Evolutionary conservation across 1,284 basidiomycete species (phyloP).

Genomic region (Ceratorhiza oryzae-sativae): DNA sequence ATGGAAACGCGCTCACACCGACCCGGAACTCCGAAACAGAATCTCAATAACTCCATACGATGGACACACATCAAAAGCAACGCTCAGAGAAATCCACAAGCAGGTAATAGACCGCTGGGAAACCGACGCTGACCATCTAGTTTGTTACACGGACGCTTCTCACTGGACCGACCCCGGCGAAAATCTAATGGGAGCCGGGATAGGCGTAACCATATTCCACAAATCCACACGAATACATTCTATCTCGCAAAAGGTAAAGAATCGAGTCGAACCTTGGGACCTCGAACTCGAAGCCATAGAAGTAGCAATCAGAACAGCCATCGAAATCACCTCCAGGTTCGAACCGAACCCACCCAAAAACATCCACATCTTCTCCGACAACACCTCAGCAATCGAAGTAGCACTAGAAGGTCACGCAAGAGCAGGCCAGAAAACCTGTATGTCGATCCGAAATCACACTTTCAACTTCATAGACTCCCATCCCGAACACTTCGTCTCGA

Average conservation of each 20-base stretch:
- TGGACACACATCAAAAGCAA: too few species aligned
- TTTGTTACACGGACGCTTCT: too few species aligned
- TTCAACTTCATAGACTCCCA: background rate
- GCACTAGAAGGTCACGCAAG: background rate
- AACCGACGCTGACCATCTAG: too few species aligned
- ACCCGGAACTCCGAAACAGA: too few species aligned
- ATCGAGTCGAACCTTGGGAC: background rate
- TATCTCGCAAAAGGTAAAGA: background rate
- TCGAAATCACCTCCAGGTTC: background rate
- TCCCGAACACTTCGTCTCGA: conserved; percentile 40
- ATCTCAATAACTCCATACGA: too few species aligned
- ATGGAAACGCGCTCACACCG: too few species aligned
- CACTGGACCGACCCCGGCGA: background rate
- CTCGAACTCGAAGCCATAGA: background rate
- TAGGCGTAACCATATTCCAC: too few species aligned
- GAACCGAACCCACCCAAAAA: conserved; percentile 16
- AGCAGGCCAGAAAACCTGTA: background rate
- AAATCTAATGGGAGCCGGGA: background rate
- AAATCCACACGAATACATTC: background rate
- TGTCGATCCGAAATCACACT: background rate
- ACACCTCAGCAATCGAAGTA: background rate
- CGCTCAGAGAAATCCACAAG: too few species aligned
- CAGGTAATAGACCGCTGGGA: too few species aligned
- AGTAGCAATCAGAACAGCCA: background rate
- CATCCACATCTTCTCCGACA: conserved; percentile 38